Base-by-base conservation (phyloP, 2,329 filamentous ascomycete genomes). In the Neofusicoccum sp. region DNA sequence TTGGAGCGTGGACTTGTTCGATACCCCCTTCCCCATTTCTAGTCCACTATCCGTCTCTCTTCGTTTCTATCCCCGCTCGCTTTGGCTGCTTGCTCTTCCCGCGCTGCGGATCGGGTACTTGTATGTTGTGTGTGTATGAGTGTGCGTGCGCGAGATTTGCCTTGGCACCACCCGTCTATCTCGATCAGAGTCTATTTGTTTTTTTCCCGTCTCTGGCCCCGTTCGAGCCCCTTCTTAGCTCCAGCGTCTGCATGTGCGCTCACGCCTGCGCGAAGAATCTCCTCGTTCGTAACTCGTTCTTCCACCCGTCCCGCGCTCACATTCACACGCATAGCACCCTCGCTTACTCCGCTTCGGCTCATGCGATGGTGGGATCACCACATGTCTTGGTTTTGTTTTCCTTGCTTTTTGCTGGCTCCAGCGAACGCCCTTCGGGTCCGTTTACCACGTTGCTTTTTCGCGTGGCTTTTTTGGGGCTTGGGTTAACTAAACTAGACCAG, bases 21-120 rank as follows among this genome's bases (percentile, higher is more conserved):
- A 56, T 56, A 56, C 51, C 51, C 45, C 51, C 51, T 56, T 56
- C 51, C 26, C 51, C 51, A 43, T 56, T 56, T 56, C 51, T 56
- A 56, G 26, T 30, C 36, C 36, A 41, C 14, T 40, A 43, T 56
- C 34, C 38, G 36, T 41, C 43, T 28, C 43, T 11, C 34, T 41
- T 41, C 6, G 12, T 30, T 20, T 11, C 16, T 14, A n/a, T 20
- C 36, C 33, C 38, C 45, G 26, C n/a, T 43, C 38, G 9, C 7
- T 7, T 28, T 16, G 14, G 36, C 51, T 31, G 12, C 45, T 48
- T 16, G n/a, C 4, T 20, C 24, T 38, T 14, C 5, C 28, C 33
- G 9, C 38, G 12, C 14, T n/a, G 51, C 5, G n/a, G 38, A 33
- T 26, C 26, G n/a, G 20, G 6, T 9, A 26, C 3, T 40, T 9